These are phyloP conservation scores for Aurantiochytrium sp. DNA, from an alignment of 108 stramenopile species.

Conservation along the genomic window DNA sequence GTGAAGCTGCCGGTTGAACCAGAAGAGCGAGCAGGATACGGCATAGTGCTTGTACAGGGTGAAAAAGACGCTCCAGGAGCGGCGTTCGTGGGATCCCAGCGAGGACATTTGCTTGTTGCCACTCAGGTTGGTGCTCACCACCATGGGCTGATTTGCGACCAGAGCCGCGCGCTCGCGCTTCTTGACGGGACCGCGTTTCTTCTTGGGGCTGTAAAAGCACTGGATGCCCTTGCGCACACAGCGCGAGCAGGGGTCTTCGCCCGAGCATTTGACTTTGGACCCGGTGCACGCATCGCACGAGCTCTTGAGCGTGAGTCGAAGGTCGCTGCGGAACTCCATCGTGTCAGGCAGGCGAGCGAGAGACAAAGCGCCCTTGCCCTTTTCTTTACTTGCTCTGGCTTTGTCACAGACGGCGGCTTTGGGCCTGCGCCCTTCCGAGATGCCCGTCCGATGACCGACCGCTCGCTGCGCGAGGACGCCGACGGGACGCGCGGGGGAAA, in stretches of 20 bases:
- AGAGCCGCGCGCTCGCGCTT: slow-evolving; percentile 8
- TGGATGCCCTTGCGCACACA: slow-evolving; percentile 10
- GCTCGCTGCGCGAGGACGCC: no score
- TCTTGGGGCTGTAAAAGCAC: slow-evolving; percentile 11
- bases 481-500: no score
- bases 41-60: slow-evolving; percentile 17
- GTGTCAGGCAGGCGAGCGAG: no score
- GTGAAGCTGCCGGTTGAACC: slow-evolving; percentile 10
- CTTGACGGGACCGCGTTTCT: slow-evolving; percentile 1
- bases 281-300: slow-evolving; percentile 11
- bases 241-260: background rate
- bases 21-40: background rate
- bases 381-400: background rate
- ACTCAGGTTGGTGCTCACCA: background rate
- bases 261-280: background rate
- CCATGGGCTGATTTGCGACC: slow-evolving; percentile 14
- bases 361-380: background rate
- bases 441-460: no score
- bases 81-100: background rate
- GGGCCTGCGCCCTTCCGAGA: no score
- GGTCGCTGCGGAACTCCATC: background rate
- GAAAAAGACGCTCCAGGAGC: background rate
- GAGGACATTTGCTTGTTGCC: slow-evolving; percentile 19
- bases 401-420: no score
- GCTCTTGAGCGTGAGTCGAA: slow-evolving; percentile 9